A percentile compares a stretch with the other conserved stretches of the same genome.
Evolutionary conservation across 192 early-diverging fungal species (phyloP).

Genomic region (Backusella tarrabulga): DNA sequence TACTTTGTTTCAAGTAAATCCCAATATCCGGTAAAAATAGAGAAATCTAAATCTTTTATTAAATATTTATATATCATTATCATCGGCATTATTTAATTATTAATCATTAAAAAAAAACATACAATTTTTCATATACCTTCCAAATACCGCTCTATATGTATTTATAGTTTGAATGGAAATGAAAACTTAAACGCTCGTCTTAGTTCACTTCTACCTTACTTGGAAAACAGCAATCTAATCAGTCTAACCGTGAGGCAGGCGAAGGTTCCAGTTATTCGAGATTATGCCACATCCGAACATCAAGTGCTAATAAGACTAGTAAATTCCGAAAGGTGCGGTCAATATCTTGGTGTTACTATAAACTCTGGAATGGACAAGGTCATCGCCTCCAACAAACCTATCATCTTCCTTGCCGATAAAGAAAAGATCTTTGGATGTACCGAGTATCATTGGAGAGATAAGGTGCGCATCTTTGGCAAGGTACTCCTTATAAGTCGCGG

Average conservation of each 20-base stretch:
- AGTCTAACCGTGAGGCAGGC: not conserved
- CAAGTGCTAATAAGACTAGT: not conserved
- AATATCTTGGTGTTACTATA: not conserved
- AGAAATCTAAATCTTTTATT: not conserved
- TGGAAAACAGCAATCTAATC: not conserved
- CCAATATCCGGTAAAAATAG: constrained; percentile 1
- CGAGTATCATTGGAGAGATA: constrained; percentile 27
- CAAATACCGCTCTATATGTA: not conserved
- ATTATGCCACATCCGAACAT: not conserved
- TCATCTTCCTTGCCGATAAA: not conserved
- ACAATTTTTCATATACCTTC: not conserved
- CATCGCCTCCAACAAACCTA: not conserved
- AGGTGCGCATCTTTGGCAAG: constrained; percentile 24
- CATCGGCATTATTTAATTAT: not conserved
- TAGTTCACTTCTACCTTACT: not conserved
- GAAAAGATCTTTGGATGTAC: constrained; percentile 33
- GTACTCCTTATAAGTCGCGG: constrained; percentile 45
- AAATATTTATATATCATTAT: not conserved
- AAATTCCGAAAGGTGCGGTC: not conserved
- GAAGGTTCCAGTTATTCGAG: not conserved
- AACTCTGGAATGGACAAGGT: not conserved
- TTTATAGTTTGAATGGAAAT: not conserved
- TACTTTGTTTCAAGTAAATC: not conserved
- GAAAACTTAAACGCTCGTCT: not conserved
- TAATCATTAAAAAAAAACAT: not conserved